Evolutionary conservation across 1,284 basidiomycete species (phyloP).

Genomic region (Boletus calvinii): DNA sequence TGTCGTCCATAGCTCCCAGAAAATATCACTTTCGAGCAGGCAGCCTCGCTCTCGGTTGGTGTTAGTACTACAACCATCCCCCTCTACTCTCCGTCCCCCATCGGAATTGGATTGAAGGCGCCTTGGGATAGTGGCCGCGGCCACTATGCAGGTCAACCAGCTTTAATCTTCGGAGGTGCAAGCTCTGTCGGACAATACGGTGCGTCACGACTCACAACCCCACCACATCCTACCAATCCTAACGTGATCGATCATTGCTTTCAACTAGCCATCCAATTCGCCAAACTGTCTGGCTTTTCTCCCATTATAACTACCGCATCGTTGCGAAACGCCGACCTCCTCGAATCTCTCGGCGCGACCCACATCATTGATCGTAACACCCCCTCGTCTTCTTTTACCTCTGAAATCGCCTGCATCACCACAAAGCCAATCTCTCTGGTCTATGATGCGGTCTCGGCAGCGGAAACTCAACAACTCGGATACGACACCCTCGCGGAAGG

Average conservation of each 20-base stretch:
- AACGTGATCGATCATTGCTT: slow-evolving; percentile 4
- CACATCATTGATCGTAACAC: slow-evolving; percentile 33
- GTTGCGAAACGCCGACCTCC: slow-evolving; percentile 28
- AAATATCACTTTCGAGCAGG: slow-evolving; percentile 26
- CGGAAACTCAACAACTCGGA: slow-evolving; percentile 24
- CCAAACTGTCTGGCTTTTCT: slow-evolving; percentile 33
- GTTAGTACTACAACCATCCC: slow-evolving; percentile 16
- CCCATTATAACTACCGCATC: slow-evolving; percentile 37
- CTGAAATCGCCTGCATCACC: slow-evolving; percentile 16
- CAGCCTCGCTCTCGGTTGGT: slow-evolving; percentile 21
- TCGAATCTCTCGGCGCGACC: slow-evolving; percentile 37
- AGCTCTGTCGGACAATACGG: slow-evolving; percentile 38
- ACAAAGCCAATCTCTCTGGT: slow-evolving; percentile 15
- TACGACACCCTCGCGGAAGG: slow-evolving; percentile 23
- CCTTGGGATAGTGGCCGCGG: slow-evolving; percentile 27
- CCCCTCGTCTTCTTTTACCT: slow-evolving; percentile 8
- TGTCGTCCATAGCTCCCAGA: slow-evolving; percentile 17
- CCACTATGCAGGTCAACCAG: slow-evolving; percentile 26
- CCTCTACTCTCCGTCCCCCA: slow-evolving; percentile 24
- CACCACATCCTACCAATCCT: not conserved
- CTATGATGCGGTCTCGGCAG: slow-evolving; percentile 18
- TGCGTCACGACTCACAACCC: slow-evolving; percentile 12
- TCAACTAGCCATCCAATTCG: slow-evolving; percentile 37
- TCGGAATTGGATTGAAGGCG: slow-evolving; percentile 21
- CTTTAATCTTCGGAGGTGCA: slow-evolving; percentile 39